These are phyloP conservation scores for Barbarea vulgaris DNA, from an alignment of 345 rosid species.

Conservation along the genomic window DNA sequence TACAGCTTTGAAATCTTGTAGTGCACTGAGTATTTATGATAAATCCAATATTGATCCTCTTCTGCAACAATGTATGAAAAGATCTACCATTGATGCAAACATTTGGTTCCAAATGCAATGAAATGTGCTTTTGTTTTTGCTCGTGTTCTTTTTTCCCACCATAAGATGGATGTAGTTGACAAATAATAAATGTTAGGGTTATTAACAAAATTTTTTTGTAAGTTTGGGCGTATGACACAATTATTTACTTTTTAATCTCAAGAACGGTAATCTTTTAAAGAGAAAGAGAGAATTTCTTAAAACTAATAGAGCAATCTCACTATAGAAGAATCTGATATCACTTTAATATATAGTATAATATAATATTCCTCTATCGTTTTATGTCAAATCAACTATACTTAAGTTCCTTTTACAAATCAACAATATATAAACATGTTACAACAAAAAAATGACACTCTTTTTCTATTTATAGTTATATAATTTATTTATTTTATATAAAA, in stretches of 20 bases:
- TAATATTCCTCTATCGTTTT: too few relatives aligned
- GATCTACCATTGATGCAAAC: constrained; percentile 13
- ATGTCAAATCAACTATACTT: too few relatives aligned
- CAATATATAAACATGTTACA: not conserved
- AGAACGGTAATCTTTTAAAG: not conserved
- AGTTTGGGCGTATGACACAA: not conserved
- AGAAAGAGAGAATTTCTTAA: not conserved
- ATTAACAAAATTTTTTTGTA: not conserved
- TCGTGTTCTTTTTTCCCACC: not conserved
- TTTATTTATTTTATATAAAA: too few relatives aligned
- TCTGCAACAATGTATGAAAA: not conserved
- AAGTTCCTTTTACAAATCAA: not conserved
- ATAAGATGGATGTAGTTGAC: not conserved
- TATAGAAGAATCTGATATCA: too few relatives aligned
- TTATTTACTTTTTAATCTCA: not conserved
- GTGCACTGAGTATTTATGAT: constrained; percentile 16
- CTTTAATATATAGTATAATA: too few relatives aligned
- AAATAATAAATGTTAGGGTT: not conserved
- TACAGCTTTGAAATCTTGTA: constrained; percentile 28
- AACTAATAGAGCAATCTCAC: not conserved
- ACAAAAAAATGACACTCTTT: not conserved
- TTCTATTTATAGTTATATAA: not conserved
- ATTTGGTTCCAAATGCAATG: constrained; percentile 26
- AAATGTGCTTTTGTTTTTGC: not conserved
- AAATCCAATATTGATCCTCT: not conserved